Percentiles rank a stretch among this genome's conserved stretches.
Conservation (phyloP, 1,284 basidiomycete species). For the Irpex rosettiformis region DNA sequence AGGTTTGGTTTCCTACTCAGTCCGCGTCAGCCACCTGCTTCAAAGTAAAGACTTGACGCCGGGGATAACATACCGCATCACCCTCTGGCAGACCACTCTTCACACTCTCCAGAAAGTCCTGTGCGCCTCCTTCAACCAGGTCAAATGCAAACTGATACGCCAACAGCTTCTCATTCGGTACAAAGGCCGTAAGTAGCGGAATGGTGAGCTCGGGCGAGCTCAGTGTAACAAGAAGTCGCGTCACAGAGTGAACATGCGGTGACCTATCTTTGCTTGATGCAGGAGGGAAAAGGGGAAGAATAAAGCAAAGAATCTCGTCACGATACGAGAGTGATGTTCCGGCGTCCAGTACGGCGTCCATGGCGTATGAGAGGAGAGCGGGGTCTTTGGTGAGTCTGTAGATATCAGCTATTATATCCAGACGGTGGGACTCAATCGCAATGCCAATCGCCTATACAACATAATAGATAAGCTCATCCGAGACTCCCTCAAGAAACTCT, state of each 20-base stretch:
- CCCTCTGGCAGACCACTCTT: slow-evolving; percentile 63
- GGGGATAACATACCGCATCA: slow-evolving; percentile 44
- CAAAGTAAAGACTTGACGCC: slow-evolving; percentile 12
- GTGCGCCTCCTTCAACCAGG: slow-evolving; percentile 87
- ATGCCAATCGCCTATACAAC: slow-evolving; percentile 83
- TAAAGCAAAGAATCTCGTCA: slow-evolving; percentile 79
- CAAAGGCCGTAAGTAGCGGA: slow-evolving; percentile 65
- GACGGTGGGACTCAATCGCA: slow-evolving; percentile 83
- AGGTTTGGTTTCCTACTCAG: slow-evolving; percentile 49
- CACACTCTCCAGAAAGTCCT: slow-evolving; percentile 84
- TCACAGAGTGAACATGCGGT: slow-evolving; percentile 71
- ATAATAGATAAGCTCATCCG: slow-evolving; percentile 7
- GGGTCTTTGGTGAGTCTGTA: slow-evolving; percentile 74
- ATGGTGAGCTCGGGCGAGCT: slow-evolving; percentile 75
- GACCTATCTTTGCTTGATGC: slow-evolving; percentile 68
- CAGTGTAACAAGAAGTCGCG: slow-evolving; percentile 85
- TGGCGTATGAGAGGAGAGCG: slow-evolving; percentile 81
- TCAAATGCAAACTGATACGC: slow-evolving; percentile 96
- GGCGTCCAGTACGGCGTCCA: slow-evolving; percentile 85
- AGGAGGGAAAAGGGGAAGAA: slow-evolving; percentile 79
- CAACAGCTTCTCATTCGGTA: slow-evolving; percentile 69
- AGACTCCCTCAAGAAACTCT: background rate
- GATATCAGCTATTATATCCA: slow-evolving; percentile 81
- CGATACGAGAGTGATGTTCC: slow-evolving; percentile 81
- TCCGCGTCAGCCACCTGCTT: slow-evolving; percentile 10